A percentile compares a stretch with the other conserved stretches of the same genome.
phyloP scores from a whole-genome alignment of 352 stramenopile genomes.

The Globisporangium viniferum region DNA sequence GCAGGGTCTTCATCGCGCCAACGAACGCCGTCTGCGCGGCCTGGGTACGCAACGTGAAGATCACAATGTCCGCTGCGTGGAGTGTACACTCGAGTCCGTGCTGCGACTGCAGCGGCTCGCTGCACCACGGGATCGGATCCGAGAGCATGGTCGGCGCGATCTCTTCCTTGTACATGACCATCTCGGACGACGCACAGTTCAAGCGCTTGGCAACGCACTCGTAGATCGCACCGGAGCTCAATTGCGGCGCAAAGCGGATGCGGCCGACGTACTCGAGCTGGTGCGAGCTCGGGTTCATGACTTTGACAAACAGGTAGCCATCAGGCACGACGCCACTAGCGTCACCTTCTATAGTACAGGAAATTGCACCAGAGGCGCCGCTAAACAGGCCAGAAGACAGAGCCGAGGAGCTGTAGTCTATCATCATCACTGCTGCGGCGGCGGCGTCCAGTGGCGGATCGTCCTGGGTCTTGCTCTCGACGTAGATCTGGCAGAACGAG shows the following conservation, averaged over 20 bases:
- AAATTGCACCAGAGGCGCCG: not conserved
- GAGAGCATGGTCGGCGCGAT: slow-evolving; percentile 64
- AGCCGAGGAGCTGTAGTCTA: not conserved
- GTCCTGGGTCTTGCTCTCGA: slow-evolving; percentile 41
- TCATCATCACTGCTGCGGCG: slow-evolving; percentile 10
- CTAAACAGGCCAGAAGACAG: not conserved
- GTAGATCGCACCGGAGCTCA: slow-evolving; percentile 40
- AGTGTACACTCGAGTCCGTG: slow-evolving; percentile 22
- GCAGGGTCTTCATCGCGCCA: slow-evolving; percentile 25
- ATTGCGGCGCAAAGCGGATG: slow-evolving; percentile 27
- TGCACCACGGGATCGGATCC: slow-evolving; percentile 35
- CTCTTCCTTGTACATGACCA: slow-evolving; percentile 73
- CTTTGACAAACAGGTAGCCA: slow-evolving; percentile 66
- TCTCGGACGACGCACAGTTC: slow-evolving; percentile 36
- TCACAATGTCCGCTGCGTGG: slow-evolving; percentile 57
- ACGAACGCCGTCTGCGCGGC: slow-evolving; percentile 26
- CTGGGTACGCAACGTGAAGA: slow-evolving; percentile 34
- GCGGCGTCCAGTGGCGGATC: slow-evolving; percentile 31
- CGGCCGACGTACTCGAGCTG: slow-evolving; percentile 45
- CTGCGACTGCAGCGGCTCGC: slow-evolving; percentile 12
- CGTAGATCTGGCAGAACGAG: slow-evolving; percentile 75
- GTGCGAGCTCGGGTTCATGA: slow-evolving; percentile 39
- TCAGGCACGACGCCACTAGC: slow-evolving; percentile 3
- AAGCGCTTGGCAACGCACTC: slow-evolving; percentile 41
- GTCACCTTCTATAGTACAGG: not conserved